Conservation (phyloP, 2,329 filamentous ascomycete species). For the Cordyceps javanica region DNA sequence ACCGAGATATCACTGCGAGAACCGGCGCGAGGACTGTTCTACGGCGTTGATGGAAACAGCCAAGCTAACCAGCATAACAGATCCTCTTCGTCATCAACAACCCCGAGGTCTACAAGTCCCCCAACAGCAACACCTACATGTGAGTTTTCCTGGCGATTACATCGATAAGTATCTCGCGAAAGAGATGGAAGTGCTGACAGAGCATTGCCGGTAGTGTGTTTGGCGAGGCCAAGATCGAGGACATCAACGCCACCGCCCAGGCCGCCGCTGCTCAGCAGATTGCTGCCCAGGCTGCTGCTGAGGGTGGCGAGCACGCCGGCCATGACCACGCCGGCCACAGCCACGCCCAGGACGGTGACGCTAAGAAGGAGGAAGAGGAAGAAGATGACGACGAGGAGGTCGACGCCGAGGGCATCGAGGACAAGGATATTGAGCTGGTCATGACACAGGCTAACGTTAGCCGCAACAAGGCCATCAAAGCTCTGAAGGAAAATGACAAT, state of each 20-base stretch:
- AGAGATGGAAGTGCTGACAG: neutral
- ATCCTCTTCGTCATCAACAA: slow-evolving; percentile 99
- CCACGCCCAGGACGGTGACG: slow-evolving; percentile 56
- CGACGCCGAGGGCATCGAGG: slow-evolving; percentile 88
- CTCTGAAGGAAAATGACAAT: slow-evolving; percentile 97
- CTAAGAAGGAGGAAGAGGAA: slow-evolving; percentile 71
- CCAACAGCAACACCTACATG: slow-evolving; percentile 99
- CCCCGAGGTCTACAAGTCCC: slow-evolving; percentile 99
- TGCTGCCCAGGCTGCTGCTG: slow-evolving; percentile 61
- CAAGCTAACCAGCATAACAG: slow-evolving; percentile 38
- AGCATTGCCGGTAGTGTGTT: slow-evolving; percentile 65
- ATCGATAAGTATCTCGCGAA: neutral
- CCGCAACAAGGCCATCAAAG: slow-evolving; percentile 97
- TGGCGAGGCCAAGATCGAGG: slow-evolving; percentile 99
- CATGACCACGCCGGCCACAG: slow-evolving; percentile 66
- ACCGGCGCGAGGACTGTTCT: neutral
- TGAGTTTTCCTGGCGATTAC: slow-evolving; percentile 43
- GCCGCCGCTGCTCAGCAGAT: slow-evolving; percentile 94
- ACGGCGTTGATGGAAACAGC: neutral
- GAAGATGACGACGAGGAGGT: slow-evolving; percentile 92
- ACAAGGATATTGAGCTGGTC: slow-evolving; percentile 99
- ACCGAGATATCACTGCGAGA: neutral
- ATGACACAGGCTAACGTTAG: slow-evolving; percentile 97
- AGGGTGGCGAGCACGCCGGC: slow-evolving; percentile 63
- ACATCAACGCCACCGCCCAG: slow-evolving; percentile 97